Evolutionary conservation across 345 rosid species (phyloP).

Genomic region (Lumnitzera racemosa): DNA sequence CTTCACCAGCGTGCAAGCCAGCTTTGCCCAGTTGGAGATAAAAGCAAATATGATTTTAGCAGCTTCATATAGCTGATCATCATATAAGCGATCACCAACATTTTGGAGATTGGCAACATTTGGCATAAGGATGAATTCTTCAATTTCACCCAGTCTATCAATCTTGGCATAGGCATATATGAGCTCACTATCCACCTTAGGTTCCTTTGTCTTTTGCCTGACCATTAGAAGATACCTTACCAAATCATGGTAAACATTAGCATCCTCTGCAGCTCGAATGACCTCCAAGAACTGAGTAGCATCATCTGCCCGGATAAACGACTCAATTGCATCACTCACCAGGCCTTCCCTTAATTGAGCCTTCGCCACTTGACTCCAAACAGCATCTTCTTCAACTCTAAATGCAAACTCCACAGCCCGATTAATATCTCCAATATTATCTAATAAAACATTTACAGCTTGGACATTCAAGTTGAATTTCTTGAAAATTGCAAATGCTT

Average conservation of each 20-base stretch:
- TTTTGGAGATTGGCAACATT: constrained; percentile 93
- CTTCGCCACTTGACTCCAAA: constrained; percentile 95
- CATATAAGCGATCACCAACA: constrained; percentile 93
- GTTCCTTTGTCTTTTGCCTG: constrained; percentile 91
- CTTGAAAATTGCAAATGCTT: constrained; percentile 48
- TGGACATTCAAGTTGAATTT: constrained; percentile 41
- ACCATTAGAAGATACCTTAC: constrained; percentile 95
- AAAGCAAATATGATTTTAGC: constrained; percentile 91
- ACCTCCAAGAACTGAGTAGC: constrained; percentile 38
- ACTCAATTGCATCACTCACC: constrained; percentile 94
- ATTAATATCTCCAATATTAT: constrained; percentile 29
- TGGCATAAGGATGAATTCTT: constrained; percentile 96
- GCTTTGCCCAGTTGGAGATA: constrained; percentile 97
- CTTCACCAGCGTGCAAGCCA: constrained; percentile 91
- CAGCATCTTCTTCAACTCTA: constrained; percentile 95
- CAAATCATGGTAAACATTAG: constrained; percentile 84
- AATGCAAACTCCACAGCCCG: constrained; percentile 93
- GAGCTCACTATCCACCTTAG: constrained; percentile 91
- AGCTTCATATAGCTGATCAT: constrained; percentile 83
- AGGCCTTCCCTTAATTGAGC: constrained; percentile 93
- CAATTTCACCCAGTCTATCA: constrained; percentile 77
- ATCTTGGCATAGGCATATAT: constrained; percentile 93
- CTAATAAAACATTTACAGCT: constrained; percentile 35
- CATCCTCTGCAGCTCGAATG: constrained; percentile 35
- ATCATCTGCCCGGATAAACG: constrained; percentile 73